These are phyloP conservation scores for Boletus rufocinnamomeus DNA, from an alignment of 768 basidiomycete genomes.

Conservation along the genomic window DNA sequence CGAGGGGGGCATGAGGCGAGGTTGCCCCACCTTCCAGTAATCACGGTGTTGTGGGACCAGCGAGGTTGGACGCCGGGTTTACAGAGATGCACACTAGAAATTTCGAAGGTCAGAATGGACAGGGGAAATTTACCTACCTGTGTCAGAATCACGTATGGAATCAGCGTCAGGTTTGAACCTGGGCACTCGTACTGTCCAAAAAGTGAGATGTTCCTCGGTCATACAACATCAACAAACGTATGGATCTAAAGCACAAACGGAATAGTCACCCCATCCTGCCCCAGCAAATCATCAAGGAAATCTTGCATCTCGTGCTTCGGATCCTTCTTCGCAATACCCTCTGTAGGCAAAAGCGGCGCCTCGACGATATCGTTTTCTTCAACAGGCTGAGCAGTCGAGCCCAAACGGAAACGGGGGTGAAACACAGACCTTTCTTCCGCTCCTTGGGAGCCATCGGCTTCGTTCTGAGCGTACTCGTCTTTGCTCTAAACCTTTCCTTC, in stretches of 20 bases:
- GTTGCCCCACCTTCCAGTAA: background rate
- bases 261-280: conserved; percentile 25
- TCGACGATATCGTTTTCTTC: conserved; percentile 41
- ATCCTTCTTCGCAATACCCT: conserved; percentile 35
- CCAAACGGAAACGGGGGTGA: background rate
- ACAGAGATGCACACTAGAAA: background rate
- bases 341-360: conserved; percentile 56
- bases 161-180: background rate
- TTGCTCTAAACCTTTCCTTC: conserved; percentile 58
- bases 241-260: background rate
- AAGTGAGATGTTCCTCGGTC: background rate
- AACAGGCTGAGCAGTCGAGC: conserved; percentile 2
- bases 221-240: background rate
- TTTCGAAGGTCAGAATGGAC: background rate
- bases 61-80: background rate
- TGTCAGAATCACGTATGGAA: background rate
- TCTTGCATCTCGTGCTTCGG: conserved; percentile 67
- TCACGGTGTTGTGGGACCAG: background rate
- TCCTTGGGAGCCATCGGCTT: conserved; percentile 39
- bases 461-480: conserved; percentile 47
- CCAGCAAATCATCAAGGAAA: conserved; percentile 67
- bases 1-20: background rate
- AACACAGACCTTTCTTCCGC: conserved; percentile 41
- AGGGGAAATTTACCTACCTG: background rate
- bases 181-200: background rate